Evolutionary conservation across 2,329 filamentous ascomycete genomes (phyloP), one percentile per base, ranked within the genome.

Genomic region (Neonectria coccinea): DNA sequence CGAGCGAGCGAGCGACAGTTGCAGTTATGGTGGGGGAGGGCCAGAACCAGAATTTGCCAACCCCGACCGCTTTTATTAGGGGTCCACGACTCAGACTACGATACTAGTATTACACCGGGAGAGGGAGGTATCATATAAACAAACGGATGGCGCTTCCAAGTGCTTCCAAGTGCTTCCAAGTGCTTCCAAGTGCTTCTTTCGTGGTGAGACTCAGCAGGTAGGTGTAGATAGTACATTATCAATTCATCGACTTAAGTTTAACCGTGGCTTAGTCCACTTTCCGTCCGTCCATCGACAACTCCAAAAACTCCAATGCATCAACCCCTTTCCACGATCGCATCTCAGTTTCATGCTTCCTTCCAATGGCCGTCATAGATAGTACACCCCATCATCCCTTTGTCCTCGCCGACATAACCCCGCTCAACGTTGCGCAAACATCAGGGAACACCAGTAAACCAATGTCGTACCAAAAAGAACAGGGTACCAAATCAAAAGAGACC

Each of bases 11-110:
- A 50, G 27, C 42, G n/a, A 11, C 27, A 11, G 7, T 50, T 22
- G 6, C 20, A 54, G 27, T 45, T 14, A 16, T 62, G 59, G 59
- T 50, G 55, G 54, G 59, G 59, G 58, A 16, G 55, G 58, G 48
- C 39, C 56, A 56, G 11, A 22, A 36, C 33, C 12, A 20, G 31
- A 65, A 62, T 58, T 62, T 62, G 63, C 63, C 58, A 55, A 11
- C 12, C 36, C 51, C 53, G 58, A 65, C 59, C 59, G 59, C 63
- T 48, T 62, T 64, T 39, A 25, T 25, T 42, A 36, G 18, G 42
- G 42, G 41, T 29, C 29, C 29, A 33, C 4, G 10, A 33, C 9
- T 12, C 10, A 12, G 10, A 33, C 31, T 33, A 25, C 25, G 25
- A 25, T 25, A 25, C 25, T 25, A 33, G 22, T 22, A 33, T 10